Percentiles rank a stretch among this genome's conserved stretches.
Evolutionary conservation across 2,329 filamentous ascomycete genomes (phyloP).

Genomic region (Aspergillus fijiensis): DNA sequence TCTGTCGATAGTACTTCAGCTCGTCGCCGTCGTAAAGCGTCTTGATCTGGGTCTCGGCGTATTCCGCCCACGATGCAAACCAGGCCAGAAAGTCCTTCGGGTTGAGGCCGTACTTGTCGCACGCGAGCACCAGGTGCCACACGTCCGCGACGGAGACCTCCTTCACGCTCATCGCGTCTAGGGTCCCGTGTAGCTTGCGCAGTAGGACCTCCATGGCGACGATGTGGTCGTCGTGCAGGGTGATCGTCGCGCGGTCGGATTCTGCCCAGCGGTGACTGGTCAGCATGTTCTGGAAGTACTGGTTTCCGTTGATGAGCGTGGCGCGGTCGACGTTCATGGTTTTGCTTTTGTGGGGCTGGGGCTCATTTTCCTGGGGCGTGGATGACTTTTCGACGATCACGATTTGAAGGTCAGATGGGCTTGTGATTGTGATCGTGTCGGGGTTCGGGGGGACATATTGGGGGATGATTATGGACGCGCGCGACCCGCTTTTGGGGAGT

Average conservation of each 20-base stretch:
- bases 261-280: neutral
- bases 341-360: too few species aligned
- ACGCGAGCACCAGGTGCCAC: neutral
- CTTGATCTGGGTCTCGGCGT: neutral
- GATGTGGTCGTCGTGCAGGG: neutral
- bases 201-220: neutral
- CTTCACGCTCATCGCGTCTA: neutral
- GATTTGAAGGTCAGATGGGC: too few species aligned
- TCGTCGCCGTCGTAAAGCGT: neutral
- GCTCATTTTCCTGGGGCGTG: too few species aligned
- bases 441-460: too few species aligned
- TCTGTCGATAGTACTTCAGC: neutral
- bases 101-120: slow-evolving; percentile 7
- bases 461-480: too few species aligned
- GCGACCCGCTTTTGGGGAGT: too few species aligned
- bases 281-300: too few species aligned
- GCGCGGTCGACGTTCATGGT: too few species aligned
- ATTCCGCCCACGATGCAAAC: slow-evolving; percentile 1
- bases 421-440: too few species aligned
- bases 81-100: neutral
- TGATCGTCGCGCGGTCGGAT: neutral
- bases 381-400: too few species aligned
- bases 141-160: neutral
- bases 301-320: too few species aligned
- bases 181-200: neutral